Evolutionary conservation across 768 basidiomycete species (phyloP).

Genomic region (Paxillus involutus): DNA sequence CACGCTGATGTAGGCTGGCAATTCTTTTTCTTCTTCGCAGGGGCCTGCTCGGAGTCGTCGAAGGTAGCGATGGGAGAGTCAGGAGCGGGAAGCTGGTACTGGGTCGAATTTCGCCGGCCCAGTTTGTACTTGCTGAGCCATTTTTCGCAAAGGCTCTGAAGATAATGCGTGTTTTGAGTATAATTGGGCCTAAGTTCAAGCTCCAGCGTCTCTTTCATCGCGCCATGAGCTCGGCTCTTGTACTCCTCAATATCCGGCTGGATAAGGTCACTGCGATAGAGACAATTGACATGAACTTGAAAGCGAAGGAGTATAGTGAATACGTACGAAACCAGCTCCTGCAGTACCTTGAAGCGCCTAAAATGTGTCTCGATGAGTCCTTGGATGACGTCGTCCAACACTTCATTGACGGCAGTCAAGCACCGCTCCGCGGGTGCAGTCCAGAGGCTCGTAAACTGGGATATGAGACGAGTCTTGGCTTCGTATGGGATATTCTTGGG

Average conservation of each 20-base stretch:
- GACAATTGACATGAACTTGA: neutral
- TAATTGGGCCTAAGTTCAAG: conserved; percentile 41
- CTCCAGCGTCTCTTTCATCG: conserved; percentile 34
- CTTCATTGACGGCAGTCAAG: conserved; percentile 31
- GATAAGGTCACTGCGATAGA: conserved; percentile 26
- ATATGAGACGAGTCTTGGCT: neutral
- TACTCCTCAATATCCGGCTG: conserved; percentile 26
- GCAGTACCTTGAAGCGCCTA: conserved; percentile 37
- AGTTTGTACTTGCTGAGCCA: conserved; percentile 28
- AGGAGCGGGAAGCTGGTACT: neutral
- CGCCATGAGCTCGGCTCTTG: conserved; percentile 18
- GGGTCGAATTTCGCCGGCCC: conserved; percentile 2
- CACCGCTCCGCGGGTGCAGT: conserved; percentile 32
- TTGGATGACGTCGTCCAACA: conserved; percentile 30
- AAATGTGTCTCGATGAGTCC: conserved; percentile 36
- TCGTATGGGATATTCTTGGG: too few species aligned
- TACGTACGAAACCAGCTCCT: conserved; percentile 36
- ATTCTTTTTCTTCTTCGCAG: too few species aligned
- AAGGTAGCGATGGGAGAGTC: too few species aligned
- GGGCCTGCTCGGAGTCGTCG: too few species aligned
- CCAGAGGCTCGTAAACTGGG: conserved; percentile 37
- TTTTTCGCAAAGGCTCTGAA: conserved; percentile 10
- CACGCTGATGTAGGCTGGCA: too few species aligned
- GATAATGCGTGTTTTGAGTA: conserved; percentile 35
- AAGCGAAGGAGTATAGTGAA: neutral